Base-by-base conservation (phyloP, 345 rosid genomes). In the Murraya paniculata region DNA sequence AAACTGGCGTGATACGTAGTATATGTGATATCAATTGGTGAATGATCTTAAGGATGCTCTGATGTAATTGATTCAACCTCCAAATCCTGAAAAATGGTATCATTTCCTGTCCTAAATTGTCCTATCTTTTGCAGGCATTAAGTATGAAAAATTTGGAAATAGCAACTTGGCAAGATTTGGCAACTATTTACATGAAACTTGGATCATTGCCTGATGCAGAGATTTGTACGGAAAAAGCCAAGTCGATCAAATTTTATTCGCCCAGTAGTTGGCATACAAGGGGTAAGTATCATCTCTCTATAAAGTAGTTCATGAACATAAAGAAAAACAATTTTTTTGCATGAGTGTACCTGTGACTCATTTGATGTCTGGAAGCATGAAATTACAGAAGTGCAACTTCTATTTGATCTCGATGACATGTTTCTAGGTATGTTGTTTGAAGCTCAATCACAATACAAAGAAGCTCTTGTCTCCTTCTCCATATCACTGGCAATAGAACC, bases 141-240 rank as follows among this genome's bases (percentile, higher is more conserved):
- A 79, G 78, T 22, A 86, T 81, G 68, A 85, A 82, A 81, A 88
- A 84, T 27, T 77, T 85, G 84, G 99, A 94, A 87, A 77, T 78
- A 35, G 87, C 84, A 77, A 89, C 90, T 36, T 97, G 99, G 99
- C 93, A 90, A 85, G 94, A 97, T 85, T 86, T 97, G 81, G 89
- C 95, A 27, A 71, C 80, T 36, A 83, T 94, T 81, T 94, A 94
- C 24, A 78, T 90, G 68, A 90, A 86, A 80, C 83, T 93, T 39
- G 87, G 92, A 67, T 87, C 89, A 35, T 91, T 87, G 93, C 39
- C 82, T 30, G 94, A 94, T 78, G 98, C 97, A 62, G 85, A 90
- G 84, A 84, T 89, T 68, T 96, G 98, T 75, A 64, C 90, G 27
- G 87, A 86, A 75, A 94, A 89, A 87, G 93, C 98, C 70, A 91